Conservation (phyloP, 306 rosid genomes). For the Prinsepia uniflora region DNA sequence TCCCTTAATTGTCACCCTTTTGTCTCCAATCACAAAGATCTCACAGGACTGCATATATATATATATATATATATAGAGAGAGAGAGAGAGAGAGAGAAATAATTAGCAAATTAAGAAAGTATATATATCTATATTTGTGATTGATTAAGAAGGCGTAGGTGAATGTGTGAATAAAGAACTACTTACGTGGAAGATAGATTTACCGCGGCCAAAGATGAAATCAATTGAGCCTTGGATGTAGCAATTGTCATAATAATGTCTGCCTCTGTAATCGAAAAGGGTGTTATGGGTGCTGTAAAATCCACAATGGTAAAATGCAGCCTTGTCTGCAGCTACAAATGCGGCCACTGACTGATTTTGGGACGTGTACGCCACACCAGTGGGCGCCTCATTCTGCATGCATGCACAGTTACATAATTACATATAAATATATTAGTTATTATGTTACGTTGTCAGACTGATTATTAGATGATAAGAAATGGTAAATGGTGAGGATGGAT, state of each 20-base stretch:
- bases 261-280: slow-evolving; percentile 78
- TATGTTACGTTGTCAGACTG: neutral
- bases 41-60: slow-evolving; percentile 49
- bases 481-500: neutral
- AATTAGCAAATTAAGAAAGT: neutral
- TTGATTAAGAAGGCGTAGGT: neutral
- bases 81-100: no score
- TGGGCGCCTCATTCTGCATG: slow-evolving; percentile 91
- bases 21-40: slow-evolving; percentile 69
- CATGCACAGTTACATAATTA: neutral
- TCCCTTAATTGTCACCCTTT: slow-evolving; percentile 51
- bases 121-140: neutral
- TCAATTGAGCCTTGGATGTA: slow-evolving; percentile 88
- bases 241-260: slow-evolving; percentile 71
- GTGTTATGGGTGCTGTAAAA: slow-evolving; percentile 93
- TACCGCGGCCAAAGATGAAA: slow-evolving; percentile 84
- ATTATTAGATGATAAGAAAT: neutral
- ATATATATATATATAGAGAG: neutral
- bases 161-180: neutral
- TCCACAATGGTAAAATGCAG: slow-evolving; percentile 81
- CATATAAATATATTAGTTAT: neutral
- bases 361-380: slow-evolving; percentile 85
- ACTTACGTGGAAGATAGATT: slow-evolving; percentile 52
- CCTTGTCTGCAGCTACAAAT: slow-evolving; percentile 67
- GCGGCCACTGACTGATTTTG: slow-evolving; percentile 96